Evolutionary conservation across 371 early-diverging fungal genomes (phyloP), one percentile per base, ranked within the genome.

Genomic region (Sporodiniella umbellata): DNA sequence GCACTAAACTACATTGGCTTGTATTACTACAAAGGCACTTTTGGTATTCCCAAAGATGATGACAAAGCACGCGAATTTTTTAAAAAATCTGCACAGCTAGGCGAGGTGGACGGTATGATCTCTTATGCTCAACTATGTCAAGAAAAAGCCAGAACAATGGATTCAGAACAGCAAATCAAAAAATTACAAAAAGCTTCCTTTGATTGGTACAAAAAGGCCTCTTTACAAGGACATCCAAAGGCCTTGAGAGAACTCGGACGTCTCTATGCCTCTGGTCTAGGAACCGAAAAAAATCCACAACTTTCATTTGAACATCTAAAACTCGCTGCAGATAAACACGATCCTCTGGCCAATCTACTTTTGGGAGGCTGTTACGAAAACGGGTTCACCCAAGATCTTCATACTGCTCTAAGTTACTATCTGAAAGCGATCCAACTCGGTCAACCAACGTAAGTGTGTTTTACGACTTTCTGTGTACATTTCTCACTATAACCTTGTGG

Each of bases 241-340:
- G 92, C 93, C 22, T 85, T 88, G 67, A 79, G 93, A 40, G 89
- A 91, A 43, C 72, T 96, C 4, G 88, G 90, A 19, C 89, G 86
- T 7, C 84, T 94, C 78, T 90, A 94, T 62, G 92, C 87, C 28
- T 62, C 68, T 28, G 91, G 88, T n/a, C 61, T 72, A 33, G 83
- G 87, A 4, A 65, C 87, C 10, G 65, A 67, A 5, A 85, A 78
- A 54, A 76, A 79, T 42, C 86, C 93, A 54, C 82, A 81, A 45
- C 89, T 93, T 10, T 89, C 89, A 54, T 60, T 78, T 45, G 56
- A 56, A 12, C 90, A 89, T 76, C 83, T 89, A 25, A 74, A 83
- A 42, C 78, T 83, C 48, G 88, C 94, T 2, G 89, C 92, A 3
- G 79, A 79, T 49, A 84, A 89, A 58, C 85, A 88, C 1, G 71